Base-by-base conservation (phyloP, 768 basidiomycete species). In the Mycena pura region DNA sequence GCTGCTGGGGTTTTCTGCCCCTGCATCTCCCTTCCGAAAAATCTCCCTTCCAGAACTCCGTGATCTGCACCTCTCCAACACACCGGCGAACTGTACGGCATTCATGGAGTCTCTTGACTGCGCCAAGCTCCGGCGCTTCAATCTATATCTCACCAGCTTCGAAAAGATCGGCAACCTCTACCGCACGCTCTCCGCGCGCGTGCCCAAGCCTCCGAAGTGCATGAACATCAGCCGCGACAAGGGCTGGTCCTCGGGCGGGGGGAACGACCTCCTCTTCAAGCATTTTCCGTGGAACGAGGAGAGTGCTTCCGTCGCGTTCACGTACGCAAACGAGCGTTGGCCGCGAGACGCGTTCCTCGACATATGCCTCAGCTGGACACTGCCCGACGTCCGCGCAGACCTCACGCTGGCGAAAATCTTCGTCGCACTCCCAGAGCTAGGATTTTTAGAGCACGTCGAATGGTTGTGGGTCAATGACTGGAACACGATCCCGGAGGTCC, bases 31-130 rank as follows among this genome's bases (percentile, higher is more conserved):
- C 1, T 15, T 14, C 13, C 19, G 15, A 22, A n/a, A n/a, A n/a
- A 36, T 59, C n/a, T 13, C 1, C 11, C 57, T 64, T 9, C 62
- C 62, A 1, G 45, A 41, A 7, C 57, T 64, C 19, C 50, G 41
- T 1, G 28, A 48, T 1, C 21, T 64, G 7, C 31, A 45, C 24
- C 22, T 55, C 7, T 36, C 45, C 6, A 46, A 24, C 7, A 21
- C 45, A 3, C 52, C 62, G n/a, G 29, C 38, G 5, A 7, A 28
- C 7, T 58, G 57, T 19, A 28, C 45, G 2, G 25, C 19, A 11
- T 41, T 64, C n/a, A 17, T 64, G 7, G 32, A 40, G 29, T 11
- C 47, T n/a, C 6, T 64, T 13, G 28, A 38, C 0, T 49, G 31
- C 21, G 44, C 62, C 1, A 10, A 29, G 21, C 3, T 51, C 2